Evolutionary conservation across 2,329 filamentous ascomycete genomes (phyloP), one percentile per base, ranked within the genome.

Genomic region (Aspergillus pseudonomiae): DNA sequence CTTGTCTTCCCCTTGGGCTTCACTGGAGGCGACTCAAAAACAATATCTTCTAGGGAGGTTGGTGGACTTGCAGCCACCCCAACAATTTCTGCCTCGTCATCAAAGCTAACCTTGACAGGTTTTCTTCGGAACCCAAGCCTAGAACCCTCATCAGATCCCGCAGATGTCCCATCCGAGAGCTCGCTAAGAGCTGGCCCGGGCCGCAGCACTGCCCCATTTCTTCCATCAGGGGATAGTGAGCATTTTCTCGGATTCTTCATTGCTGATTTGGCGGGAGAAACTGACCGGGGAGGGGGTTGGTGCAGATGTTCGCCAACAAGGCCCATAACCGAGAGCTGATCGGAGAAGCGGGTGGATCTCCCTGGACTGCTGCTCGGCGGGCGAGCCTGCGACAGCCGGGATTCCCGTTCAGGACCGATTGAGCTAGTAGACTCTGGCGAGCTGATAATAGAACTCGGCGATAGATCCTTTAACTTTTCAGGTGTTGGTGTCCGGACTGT

Each of bases 41-140:
- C 61, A 45, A 73, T 70, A 19, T 79, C 77, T 45, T 81, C 79
- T 1, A 77, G 78, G 6, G 78, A 80, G 7, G 77, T 78, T 34
- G 78, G 75, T 56, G 79, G 76, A 39, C 77, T 80, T 10, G 78
- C 76, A 32, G 78, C 75, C 21, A 80, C 73, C 24, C 81, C 82
- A 32, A 85, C 79, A 30, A 84, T 71, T 60, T 84, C 79, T 5
- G 84, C 78, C 54, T 84, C 82, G 50, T 88, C 86, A 62, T 88
- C 86, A 68, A 89, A 97, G 78, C 93, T 97, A 59, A 89, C 87
- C 59, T 86, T 81, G 4, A 81, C 81, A 34, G 76, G 76, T 71
- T 84, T 86, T 75, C 84, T 88, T 67, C 82, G 85, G 64, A 78
- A 78, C 24, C 70, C 74, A 19, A 75, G 46, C 41, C 74, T 76